These are phyloP conservation scores for Scleromitrula shiraiana DNA, from an alignment of 2,329 filamentous ascomycete species.

Conservation along the genomic window DNA sequence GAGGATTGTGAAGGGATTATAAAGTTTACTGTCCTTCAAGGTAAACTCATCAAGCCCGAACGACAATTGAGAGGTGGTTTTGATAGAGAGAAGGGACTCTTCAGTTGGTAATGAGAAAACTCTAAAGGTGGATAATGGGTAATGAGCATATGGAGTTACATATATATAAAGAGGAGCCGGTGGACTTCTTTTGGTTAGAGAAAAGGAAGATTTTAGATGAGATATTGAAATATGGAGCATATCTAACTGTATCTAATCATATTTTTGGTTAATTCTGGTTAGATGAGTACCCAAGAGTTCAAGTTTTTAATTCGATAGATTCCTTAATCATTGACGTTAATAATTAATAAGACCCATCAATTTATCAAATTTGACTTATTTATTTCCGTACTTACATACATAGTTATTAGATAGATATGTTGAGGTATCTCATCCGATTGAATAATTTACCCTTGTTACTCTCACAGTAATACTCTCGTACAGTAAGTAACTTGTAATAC, in stretches of 20 bases:
- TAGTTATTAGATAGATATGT: too few relatives aligned
- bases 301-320: background rate
- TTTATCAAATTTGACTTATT: conserved; percentile 1
- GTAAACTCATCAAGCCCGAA: conserved; percentile 87
- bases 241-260: background rate
- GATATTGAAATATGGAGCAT: conserved; percentile 1
- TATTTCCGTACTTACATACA: too few relatives aligned
- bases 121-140: background rate
- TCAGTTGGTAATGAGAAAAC: conserved; percentile 64
- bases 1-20: conserved; percentile 93
- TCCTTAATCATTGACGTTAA: background rate
- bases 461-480: too few relatives aligned
- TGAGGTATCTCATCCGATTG: too few relatives aligned
- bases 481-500: too few relatives aligned
- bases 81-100: conserved; percentile 68
- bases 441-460: too few relatives aligned
- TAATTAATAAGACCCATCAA: background rate
- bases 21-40: conserved; percentile 80
- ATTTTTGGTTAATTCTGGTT: too few relatives aligned
- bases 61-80: conserved; percentile 84
- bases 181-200: background rate
- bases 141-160: background rate
- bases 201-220: conserved; percentile 13
- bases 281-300: background rate
- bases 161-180: background rate